phyloP scores from a whole-genome alignment of 1,139 yeast species.

The Scheffersomyces insectosa region DNA sequence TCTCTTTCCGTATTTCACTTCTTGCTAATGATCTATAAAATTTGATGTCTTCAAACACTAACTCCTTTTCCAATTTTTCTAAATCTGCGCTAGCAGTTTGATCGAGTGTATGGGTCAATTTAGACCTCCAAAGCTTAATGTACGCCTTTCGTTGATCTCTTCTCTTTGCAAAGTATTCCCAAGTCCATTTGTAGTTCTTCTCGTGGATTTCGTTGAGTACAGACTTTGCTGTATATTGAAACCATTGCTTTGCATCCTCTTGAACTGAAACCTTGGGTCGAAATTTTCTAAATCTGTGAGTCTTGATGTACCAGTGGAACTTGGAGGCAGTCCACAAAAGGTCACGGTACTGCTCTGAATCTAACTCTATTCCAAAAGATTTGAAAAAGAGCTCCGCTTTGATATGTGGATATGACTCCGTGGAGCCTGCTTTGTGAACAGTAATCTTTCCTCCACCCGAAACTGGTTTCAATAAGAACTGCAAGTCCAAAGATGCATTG shows the following conservation, averaged over 20 bases:
- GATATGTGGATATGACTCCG: slow-evolving; percentile 70
- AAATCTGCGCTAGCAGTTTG: slow-evolving; percentile 42
- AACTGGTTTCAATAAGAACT: slow-evolving; percentile 82
- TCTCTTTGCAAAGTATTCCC: slow-evolving; percentile 76
- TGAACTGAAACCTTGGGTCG: slow-evolving; percentile 63
- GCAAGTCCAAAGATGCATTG: slow-evolving; percentile 34
- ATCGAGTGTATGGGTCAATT: slow-evolving; percentile 39
- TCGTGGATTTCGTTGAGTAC: slow-evolving; percentile 81
- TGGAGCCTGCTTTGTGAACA: slow-evolving; percentile 74
- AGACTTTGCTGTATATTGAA: slow-evolving; percentile 72
- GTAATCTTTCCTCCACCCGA: slow-evolving; percentile 85
- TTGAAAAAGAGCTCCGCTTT: slow-evolving; percentile 78
- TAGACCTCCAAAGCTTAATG: slow-evolving; percentile 62
- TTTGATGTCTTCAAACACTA: slow-evolving; percentile 77
- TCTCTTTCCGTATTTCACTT: slow-evolving; percentile 61
- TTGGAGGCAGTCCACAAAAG: slow-evolving; percentile 80
- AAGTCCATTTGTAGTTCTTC: slow-evolving; percentile 78
- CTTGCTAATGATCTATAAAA: slow-evolving; percentile 83
- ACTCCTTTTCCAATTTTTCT: slow-evolving; percentile 54
- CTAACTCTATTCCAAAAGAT: slow-evolving; percentile 82
- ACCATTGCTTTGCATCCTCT: slow-evolving; percentile 81
- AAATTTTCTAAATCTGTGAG: slow-evolving; percentile 69
- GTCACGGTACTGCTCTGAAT: slow-evolving; percentile 82
- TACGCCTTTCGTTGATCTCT: slow-evolving; percentile 73
- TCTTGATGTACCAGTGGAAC: slow-evolving; percentile 74